These are phyloP conservation scores for Perilla frutescens DNA, from an alignment of 257 asterid genomes.

Conservation along the genomic window DNA sequence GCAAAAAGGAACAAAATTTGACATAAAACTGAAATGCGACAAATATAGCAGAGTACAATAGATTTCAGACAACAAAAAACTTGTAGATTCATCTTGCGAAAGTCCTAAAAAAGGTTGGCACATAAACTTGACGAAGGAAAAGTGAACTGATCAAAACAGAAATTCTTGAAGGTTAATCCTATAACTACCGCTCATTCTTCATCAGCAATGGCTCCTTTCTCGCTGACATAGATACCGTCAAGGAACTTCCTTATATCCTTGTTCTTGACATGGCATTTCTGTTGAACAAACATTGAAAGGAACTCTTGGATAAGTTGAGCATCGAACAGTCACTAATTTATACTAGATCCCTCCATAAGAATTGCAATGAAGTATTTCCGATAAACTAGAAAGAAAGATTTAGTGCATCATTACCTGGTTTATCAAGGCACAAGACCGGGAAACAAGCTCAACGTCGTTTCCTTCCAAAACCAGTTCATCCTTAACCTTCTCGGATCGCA, in stretches of 20 bases:
- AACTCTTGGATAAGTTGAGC: too few relatives aligned
- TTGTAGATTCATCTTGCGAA: conserved; percentile 30
- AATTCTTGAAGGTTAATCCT: conserved; percentile 15
- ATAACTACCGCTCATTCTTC: conserved; percentile 49
- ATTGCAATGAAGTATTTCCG: too few relatives aligned
- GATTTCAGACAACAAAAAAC: conserved; percentile 36
- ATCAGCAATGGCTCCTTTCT: conserved; percentile 68
- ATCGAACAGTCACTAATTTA: too few relatives aligned
- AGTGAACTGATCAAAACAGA: conserved; percentile 25
- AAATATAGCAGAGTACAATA: background rate
- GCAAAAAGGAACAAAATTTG: background rate
- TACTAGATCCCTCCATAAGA: too few relatives aligned
- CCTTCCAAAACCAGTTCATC: conserved; percentile 83
- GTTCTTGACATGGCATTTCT: conserved; percentile 91
- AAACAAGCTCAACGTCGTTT: conserved; percentile 82
- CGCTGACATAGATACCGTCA: conserved; percentile 86
- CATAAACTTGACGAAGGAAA: conserved; percentile 20
- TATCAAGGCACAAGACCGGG: conserved; percentile 76
- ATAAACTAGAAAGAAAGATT: too few relatives aligned
- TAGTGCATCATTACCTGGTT: conserved; percentile 53
- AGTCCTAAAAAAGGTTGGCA: conserved; percentile 25
- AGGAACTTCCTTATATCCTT: conserved; percentile 87
- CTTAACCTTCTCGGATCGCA: conserved; percentile 89
- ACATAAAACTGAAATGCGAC: background rate
- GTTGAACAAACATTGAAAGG: conserved; percentile 8